Percentiles rank a stretch among this genome's conserved stretches.
Evolutionary conservation across 371 early-diverging fungal genomes (phyloP).

Genomic region (Mucor circinelloides): DNA sequence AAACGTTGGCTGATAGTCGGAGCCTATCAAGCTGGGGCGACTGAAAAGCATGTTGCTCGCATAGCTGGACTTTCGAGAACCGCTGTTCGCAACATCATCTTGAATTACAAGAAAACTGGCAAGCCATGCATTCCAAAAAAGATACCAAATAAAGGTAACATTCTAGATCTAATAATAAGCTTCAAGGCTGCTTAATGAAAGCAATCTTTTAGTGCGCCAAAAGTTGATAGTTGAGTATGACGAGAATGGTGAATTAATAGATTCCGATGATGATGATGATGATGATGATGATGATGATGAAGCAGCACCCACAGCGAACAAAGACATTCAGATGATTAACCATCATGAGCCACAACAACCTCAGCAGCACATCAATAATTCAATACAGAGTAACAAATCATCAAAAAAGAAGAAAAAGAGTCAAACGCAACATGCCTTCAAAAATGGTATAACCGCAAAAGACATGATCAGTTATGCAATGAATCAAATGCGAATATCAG

Average conservation of each 20-base stretch:
- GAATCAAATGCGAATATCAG: slow-evolving; percentile 21
- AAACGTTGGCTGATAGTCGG: slow-evolving; percentile 55
- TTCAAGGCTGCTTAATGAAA: background rate
- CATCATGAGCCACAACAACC: background rate
- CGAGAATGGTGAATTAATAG: slow-evolving; percentile 43
- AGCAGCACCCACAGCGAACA: background rate
- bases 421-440: background rate
- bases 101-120: slow-evolving; percentile 45
- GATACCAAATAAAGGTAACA: slow-evolving; percentile 36
- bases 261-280: slow-evolving; percentile 35
- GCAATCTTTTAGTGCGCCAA: slow-evolving; percentile 27
- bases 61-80: slow-evolving; percentile 47
- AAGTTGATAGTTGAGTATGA: slow-evolving; percentile 54
- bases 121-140: slow-evolving; percentile 42
- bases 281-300: slow-evolving; percentile 2
- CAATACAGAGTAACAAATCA: background rate
- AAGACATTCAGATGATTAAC: background rate
- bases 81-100: slow-evolving; percentile 48
- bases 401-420: background rate
- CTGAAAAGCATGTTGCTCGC: slow-evolving; percentile 46
- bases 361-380: background rate
- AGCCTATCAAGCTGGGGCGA: slow-evolving; percentile 50
- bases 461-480: slow-evolving; percentile 20
- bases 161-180: background rate
- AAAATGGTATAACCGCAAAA: slow-evolving; percentile 8